A percentile compares a stretch with the other conserved stretches of the same genome.
phyloP scores from a whole-genome alignment of 345 rosid species.

The Eutrema heterophyllum region DNA sequence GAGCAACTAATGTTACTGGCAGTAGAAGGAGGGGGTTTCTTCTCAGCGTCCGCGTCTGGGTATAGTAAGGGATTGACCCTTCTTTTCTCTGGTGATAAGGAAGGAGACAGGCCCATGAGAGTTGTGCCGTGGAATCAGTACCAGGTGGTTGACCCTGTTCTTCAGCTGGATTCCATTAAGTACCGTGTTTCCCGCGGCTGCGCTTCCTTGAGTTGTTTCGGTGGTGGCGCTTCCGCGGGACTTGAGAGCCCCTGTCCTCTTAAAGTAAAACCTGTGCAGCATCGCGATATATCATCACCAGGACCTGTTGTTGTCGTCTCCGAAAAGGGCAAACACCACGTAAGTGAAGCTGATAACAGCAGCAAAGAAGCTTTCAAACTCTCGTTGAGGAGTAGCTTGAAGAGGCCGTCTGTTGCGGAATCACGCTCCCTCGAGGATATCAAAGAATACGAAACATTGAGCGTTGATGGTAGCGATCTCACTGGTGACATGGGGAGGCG shows the following conservation, averaged over 20 bases:
- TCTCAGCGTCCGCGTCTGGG: constrained; percentile 97
- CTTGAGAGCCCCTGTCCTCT: constrained; percentile 65
- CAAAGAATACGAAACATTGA: constrained; percentile 34
- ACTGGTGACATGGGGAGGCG: constrained; percentile 51
- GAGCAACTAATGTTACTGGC: constrained; percentile 93
- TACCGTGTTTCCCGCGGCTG: constrained; percentile 78
- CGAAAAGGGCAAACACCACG: constrained; percentile 37
- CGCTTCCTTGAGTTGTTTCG: no score
- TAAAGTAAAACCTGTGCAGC: constrained; percentile 68
- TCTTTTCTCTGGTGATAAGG: constrained; percentile 84
- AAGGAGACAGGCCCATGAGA: no score
- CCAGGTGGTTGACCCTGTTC: no score
- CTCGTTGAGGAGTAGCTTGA: constrained; percentile 72
- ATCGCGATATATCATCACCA: constrained; percentile 43
- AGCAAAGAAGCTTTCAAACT: constrained; percentile 40
- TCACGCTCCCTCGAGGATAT: constrained; percentile 39
- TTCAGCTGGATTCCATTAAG: constrained; percentile 96
- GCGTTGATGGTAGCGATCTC: constrained; percentile 41
- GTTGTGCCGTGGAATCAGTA: constrained; percentile 93
- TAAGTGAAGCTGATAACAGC: constrained; percentile 41
- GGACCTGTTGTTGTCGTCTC: constrained; percentile 40
- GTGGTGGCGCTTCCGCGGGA: constrained; percentile 87
- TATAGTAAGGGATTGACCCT: constrained; percentile 87
- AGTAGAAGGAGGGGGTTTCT: constrained; percentile 98
- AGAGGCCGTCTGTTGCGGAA: constrained; percentile 50